These are phyloP conservation scores for Talaromyces proteolyticus DNA, from an alignment of 495 filamentous ascomycete genomes.

Conservation along the genomic window DNA sequence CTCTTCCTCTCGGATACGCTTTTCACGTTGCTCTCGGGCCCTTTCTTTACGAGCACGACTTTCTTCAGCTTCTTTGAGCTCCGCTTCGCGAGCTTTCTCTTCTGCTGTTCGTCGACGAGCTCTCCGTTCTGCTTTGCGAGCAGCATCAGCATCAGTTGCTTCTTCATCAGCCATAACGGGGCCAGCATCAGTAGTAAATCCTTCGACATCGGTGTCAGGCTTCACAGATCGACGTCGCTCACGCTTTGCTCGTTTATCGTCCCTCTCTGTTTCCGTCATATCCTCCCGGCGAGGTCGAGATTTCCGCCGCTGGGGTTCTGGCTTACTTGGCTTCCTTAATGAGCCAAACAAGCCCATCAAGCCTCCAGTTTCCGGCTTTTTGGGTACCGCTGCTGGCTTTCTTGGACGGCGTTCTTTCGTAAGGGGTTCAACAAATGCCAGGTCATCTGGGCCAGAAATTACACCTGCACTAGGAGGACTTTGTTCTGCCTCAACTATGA, in stretches of 20 bases:
- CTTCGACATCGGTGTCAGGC: constrained; percentile 38
- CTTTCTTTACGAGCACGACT: constrained; percentile 36
- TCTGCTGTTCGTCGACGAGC: constrained; percentile 30
- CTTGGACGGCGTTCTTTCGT: constrained; percentile 52
- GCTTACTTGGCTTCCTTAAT: constrained; percentile 29
- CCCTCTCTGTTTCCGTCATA: constrained; percentile 35
- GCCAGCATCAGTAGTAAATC: constrained; percentile 35
- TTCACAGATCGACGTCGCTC: constrained; percentile 35
- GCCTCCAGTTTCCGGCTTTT: constrained; percentile 38
- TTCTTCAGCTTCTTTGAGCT: constrained; percentile 39
- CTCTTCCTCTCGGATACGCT: constrained; percentile 39
- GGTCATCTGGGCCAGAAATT: constrained; percentile 51
- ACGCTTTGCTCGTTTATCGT: constrained; percentile 35
- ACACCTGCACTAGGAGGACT: constrained; percentile 29
- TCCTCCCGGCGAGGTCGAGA: constrained; percentile 36
- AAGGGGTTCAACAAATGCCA: constrained; percentile 69
- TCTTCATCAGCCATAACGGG: constrained; percentile 33
- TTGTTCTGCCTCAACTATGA: constrained; percentile 42
- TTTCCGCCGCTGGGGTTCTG: constrained; percentile 34
- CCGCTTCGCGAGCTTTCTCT: constrained; percentile 28
- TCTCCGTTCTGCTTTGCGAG: constrained; percentile 44
- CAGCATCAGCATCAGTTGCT: constrained; percentile 45
- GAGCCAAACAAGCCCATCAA: constrained; percentile 44
- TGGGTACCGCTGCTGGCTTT: constrained; percentile 29
- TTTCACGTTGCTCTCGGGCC: constrained; percentile 33